Base-by-base conservation (phyloP, 352 stramenopile species). In the Thalassiosira mediterranea region DNA sequence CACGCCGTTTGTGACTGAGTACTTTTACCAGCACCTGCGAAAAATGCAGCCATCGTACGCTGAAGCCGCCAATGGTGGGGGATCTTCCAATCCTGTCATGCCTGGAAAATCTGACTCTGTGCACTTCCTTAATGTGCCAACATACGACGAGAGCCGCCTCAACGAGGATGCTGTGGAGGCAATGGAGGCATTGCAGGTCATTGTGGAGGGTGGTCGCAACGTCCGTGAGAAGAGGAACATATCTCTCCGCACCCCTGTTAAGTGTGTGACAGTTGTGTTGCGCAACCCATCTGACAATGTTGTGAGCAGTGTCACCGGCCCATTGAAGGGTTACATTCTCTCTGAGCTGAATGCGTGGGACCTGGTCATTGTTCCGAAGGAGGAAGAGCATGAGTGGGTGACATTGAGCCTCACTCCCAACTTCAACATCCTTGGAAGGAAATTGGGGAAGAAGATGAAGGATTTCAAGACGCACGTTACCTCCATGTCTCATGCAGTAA, bases 1-100 rank as follows among this genome's bases (percentile, higher is more conserved):
- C 89, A 99, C 97, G 53, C 97, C 97, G 21, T 99, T 99, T 89
- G 98, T 99, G 69, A 95, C 97, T 4, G 97, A 99, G 87, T 99
- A 97, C 88, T 97, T 99, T 80, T 99, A 99, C 88, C 97, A 99
- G 83, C 96, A 98, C 72, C 88, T 99, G 31, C 91, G 96, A 64
- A 96, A 98, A 70, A 95, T 98, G 72, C 95, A 98, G 89, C 95
- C 96, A 34, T 93, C 96, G 1, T 94, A 86, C 77, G 75, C 87
- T 13, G 82, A 93, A 32, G 60, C 81, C 42, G 57, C 76, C 17
- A 81, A 85, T 60, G 82, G 78, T 53, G 83, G 77, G 25, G 86
- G 95, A 31, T 86, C 88, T 2, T 91, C 94, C 47, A 96, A 98
- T 68, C 93, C 92, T 17, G 95, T 97, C 40, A 92, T 92, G 37